Conservation (phyloP, 441 rosid species). For the Melastoma candidum region DNA sequence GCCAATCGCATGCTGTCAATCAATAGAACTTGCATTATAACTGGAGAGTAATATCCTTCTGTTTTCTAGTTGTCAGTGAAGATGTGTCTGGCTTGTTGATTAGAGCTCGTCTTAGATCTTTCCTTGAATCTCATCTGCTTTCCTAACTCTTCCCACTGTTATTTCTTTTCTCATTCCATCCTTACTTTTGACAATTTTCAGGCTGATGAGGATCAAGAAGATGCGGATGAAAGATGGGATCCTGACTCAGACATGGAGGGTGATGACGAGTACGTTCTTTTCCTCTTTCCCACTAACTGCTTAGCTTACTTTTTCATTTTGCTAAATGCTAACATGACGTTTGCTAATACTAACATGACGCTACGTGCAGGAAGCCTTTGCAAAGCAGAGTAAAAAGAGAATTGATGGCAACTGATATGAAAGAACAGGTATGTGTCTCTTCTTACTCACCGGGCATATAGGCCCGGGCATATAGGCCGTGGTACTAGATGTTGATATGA, state of each 20-base stretch:
- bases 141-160: not conserved
- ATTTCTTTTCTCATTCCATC: not conserved
- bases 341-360: conserved; percentile 7
- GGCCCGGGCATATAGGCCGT: too few species aligned
- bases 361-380: conserved; percentile 47
- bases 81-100: not conserved
- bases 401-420: conserved; percentile 47
- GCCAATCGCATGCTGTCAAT: too few species aligned
- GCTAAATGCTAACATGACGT: too few species aligned
- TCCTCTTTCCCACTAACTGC: not conserved
- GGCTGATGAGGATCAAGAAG: conserved; percentile 56
- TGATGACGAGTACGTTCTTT: conserved; percentile 43
- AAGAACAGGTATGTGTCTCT: conserved; percentile 40
- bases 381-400: conserved; percentile 77
- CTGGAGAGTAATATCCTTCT: too few species aligned
- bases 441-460: too few species aligned
- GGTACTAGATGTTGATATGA: too few species aligned
- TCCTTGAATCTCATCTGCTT: not conserved
- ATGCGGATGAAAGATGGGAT: conserved; percentile 50
- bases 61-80: too few species aligned
- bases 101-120: too few species aligned
- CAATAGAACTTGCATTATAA: too few species aligned
- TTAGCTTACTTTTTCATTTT: not conserved
- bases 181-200: conserved; percentile 16
- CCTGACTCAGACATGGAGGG: conserved; percentile 54